phyloP scores from a whole-genome alignment of 2,329 filamentous ascomycete species.

The Claviceps pusilla region DNA sequence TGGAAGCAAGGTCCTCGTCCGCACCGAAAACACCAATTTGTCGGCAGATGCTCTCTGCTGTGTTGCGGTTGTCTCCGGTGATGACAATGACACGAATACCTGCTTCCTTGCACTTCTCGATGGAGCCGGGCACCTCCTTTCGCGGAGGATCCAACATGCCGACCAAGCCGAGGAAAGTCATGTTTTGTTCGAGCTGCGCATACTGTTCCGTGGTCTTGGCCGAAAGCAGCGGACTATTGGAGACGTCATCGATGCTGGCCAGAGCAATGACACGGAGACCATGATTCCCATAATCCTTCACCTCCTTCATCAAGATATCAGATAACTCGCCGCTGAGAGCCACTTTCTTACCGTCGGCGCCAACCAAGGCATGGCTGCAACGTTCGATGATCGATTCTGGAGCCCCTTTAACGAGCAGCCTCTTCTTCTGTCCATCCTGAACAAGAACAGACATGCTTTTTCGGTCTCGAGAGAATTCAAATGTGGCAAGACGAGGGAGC shows the following conservation, averaged over 20 bases:
- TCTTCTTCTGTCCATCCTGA: conserved; percentile 52
- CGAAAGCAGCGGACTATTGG: conserved; percentile 52
- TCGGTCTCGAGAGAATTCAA: conserved; percentile 90
- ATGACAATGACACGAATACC: conserved; percentile 96
- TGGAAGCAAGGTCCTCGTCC: conserved; percentile 70
- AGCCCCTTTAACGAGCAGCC: conserved; percentile 88
- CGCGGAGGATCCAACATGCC: conserved; percentile 95
- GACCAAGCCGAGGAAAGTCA: conserved; percentile 86
- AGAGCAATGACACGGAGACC: conserved; percentile 91
- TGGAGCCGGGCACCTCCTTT: conserved; percentile 74
- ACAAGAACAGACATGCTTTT: conserved; percentile 99
- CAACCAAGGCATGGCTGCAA: conserved; percentile 69
- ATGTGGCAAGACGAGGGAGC: conserved; percentile 65
- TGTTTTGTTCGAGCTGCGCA: conserved; percentile 72
- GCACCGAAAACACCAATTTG: conserved; percentile 86
- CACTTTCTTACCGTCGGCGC: conserved; percentile 63
- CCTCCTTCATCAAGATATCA: conserved; percentile 58
- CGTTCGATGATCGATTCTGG: conserved; percentile 89
- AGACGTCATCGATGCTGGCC: conserved; percentile 66
- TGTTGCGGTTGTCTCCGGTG: conserved; percentile 95
- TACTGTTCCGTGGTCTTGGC: conserved; percentile 80
- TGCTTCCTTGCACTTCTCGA: conserved; percentile 77
- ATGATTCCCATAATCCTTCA: conserved; percentile 79
- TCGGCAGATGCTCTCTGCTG: conserved; percentile 91
- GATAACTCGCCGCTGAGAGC: conserved; percentile 54